Evolutionary conservation across 148 eudicot species (phyloP).

Genomic region (Vaccinium myrtillus): DNA sequence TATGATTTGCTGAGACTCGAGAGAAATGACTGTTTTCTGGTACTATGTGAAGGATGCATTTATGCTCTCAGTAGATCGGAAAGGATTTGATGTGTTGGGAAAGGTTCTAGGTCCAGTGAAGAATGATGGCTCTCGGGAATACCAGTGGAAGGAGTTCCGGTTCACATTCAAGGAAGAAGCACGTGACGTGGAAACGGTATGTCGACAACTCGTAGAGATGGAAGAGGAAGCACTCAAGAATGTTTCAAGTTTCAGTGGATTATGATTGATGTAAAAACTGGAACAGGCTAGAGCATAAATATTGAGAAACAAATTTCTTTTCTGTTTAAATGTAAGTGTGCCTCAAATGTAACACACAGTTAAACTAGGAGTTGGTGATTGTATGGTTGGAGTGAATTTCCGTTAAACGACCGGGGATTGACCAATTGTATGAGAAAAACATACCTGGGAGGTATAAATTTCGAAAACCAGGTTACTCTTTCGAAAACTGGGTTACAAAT

Average conservation of each 20-base stretch:
- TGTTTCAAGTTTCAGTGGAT: constrained; percentile 59
- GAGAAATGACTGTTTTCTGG: constrained; percentile 13
- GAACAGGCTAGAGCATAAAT: neutral
- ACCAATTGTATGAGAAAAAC: neutral
- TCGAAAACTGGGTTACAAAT: no score
- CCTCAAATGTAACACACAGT: neutral
- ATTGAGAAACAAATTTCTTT: neutral
- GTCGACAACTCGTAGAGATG: constrained; percentile 70
- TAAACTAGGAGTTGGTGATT: neutral
- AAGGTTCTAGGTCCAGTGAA: constrained; percentile 44
- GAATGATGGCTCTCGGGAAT: constrained; percentile 44
- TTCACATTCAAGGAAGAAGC: constrained; percentile 62
- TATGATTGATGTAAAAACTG: constrained; percentile 17
- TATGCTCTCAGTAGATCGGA: constrained; percentile 64
- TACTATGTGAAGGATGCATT: constrained; percentile 60
- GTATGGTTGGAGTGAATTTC: neutral
- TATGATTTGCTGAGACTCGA: neutral
- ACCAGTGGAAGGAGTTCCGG: constrained; percentile 74
- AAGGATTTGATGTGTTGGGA: constrained; percentile 75
- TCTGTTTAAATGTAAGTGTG: neutral
- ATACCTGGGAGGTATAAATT: neutral
- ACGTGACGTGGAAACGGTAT: constrained; percentile 55
- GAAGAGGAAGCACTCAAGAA: constrained; percentile 73
- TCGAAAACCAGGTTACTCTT: no score
- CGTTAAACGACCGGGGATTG: neutral